Evolutionary conservation across 306 rosid genomes (phyloP), one percentile per base, ranked within the genome.

Genomic region (Adenanthera pavonina): DNA sequence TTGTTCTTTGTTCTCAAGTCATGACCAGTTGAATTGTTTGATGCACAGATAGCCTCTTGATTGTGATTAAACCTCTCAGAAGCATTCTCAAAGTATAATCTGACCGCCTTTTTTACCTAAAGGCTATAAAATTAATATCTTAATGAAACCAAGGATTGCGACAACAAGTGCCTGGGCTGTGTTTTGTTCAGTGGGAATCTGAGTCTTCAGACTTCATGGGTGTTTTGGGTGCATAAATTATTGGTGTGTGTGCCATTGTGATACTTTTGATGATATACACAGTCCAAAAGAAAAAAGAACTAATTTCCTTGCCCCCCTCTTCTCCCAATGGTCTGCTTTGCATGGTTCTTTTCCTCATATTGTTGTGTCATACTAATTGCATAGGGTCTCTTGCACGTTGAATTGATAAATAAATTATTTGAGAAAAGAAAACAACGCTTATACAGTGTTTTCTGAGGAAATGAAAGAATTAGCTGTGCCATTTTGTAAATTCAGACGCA

Each of bases 141-240:
- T 17, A 44, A 44, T 52, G 72, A 70, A 70, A 51, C 59, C 78
- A 74, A 78, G 4, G 30, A 53, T 20, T 36, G 25, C 19, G 44
- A 20, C 41, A 74, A n/a, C 87, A 94, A 94, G 84, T 94, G 98
- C 91, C 97, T 92, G 51, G 97, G 98, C 61, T 94, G 98, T 76
- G 94, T 94, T 94, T 86, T 88, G 98, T 94, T 76, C 98, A 94
- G 89, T 90, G 98, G 82, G 97, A 94, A 76, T 92, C 97, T 71
- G 92, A 89, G 80, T 81, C 98, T 53, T 89, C 98, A 0, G 91
- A 94, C 54, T 94, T 75, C 30, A 25, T 25, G 30, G 30, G 30
- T 25, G 30, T 25, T 25, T 25, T 25, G 30, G 30, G 30, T 25
- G 30, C 30, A 25, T 25, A 25, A 25, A 25, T 25, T 25, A 25